These are phyloP conservation scores for Solanum chmielewskii DNA, from an alignment of 257 asterid species.

Conservation along the genomic window DNA sequence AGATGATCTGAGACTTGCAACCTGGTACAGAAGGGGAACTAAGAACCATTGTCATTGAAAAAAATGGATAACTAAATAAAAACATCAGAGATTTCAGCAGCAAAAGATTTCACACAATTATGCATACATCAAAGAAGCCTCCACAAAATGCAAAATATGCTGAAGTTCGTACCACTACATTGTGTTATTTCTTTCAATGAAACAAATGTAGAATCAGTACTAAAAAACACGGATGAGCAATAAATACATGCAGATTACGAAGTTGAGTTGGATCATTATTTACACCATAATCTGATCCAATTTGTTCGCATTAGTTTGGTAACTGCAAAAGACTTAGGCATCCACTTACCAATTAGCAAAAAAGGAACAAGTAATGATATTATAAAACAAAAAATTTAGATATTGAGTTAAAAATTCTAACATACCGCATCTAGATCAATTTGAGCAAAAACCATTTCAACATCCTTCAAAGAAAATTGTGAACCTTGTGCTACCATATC, in stretches of 20 bases:
- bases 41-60: background rate
- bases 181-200: background rate
- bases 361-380: background rate
- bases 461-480: constrained; percentile 88
- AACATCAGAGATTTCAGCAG: background rate
- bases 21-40: constrained; percentile 30
- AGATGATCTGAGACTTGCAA: constrained; percentile 88
- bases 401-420: background rate
- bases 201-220: background rate
- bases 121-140: background rate
- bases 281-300: background rate
- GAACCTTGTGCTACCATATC: constrained; percentile 94
- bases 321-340: background rate
- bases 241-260: background rate
- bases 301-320: background rate
- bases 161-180: background rate
- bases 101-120: background rate
- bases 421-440: constrained; percentile 94
- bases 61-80: background rate
- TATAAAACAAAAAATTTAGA: background rate
- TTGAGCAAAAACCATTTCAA: constrained; percentile 88
- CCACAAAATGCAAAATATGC: background rate
- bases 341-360: background rate
- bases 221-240: background rate
- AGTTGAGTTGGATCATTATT: background rate